Conservation (phyloP, 2,329 filamentous ascomycete genomes). For the Clarireedia paspali region DNA sequence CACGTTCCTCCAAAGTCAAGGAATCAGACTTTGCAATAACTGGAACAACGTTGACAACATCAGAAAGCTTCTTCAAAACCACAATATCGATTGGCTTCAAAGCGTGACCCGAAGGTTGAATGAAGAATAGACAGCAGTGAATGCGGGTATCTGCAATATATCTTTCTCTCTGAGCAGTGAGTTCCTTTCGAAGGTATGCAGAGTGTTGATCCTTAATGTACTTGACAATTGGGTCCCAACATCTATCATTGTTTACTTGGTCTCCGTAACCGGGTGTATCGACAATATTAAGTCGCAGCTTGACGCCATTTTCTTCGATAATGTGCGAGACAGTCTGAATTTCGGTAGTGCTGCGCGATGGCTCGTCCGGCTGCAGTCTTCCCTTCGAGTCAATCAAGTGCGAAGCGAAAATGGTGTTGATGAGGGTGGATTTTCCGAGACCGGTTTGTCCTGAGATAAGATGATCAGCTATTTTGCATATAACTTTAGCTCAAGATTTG, state of each 20-base stretch:
- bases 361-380: conserved; percentile 84
- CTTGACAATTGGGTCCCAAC: conserved; percentile 99
- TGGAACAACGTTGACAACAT: conserved; percentile 97
- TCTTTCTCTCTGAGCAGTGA: conserved; percentile 96
- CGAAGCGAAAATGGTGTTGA: conserved; percentile 99
- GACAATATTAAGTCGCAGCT: conserved; percentile 95
- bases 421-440: conserved; percentile 95
- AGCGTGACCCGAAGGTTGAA: conserved; percentile 95
- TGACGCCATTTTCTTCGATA: conserved; percentile 98
- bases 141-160: conserved; percentile 99
- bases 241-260: conserved; percentile 99
- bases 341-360: conserved; percentile 90
- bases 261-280: conserved; percentile 98
- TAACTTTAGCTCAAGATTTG: neutral
- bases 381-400: conserved; percentile 99
- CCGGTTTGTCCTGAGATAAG: conserved; percentile 76
- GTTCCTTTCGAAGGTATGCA: conserved; percentile 97
- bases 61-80: conserved; percentile 97
- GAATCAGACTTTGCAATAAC: conserved; percentile 98
- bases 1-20: conserved; percentile 89
- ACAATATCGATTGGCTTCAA: conserved; percentile 99
- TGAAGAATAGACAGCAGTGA: conserved; percentile 99
- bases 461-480: conserved; percentile 17
- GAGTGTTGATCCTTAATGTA: conserved; percentile 99
- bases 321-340: conserved; percentile 97